These are phyloP conservation scores for Rhodotorula sp. DNA, from an alignment of 1,284 basidiomycete species.

Conservation along the genomic window DNA sequence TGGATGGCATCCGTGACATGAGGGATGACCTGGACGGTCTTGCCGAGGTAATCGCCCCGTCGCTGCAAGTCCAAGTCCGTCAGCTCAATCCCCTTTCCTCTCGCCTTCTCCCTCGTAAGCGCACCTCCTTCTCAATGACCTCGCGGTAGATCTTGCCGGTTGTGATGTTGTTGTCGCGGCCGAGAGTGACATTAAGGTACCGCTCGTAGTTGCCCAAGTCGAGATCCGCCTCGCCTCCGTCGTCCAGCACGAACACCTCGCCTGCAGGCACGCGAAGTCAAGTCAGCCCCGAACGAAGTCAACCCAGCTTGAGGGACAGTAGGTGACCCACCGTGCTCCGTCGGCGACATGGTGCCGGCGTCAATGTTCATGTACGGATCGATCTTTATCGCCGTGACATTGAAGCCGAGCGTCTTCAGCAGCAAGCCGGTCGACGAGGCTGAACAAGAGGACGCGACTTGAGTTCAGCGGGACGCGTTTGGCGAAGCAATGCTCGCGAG, in stretches of 20 bases:
- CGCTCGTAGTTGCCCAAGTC: slow-evolving; percentile 99
- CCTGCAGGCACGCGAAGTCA: slow-evolving; percentile 55
- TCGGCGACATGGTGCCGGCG: slow-evolving; percentile 98
- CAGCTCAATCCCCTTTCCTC: not conserved
- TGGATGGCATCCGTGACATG: slow-evolving; percentile 97
- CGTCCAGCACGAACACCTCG: slow-evolving; percentile 97
- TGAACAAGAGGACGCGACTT: slow-evolving; percentile 11
- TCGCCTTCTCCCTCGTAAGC: slow-evolving; percentile 39
- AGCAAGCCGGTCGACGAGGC: slow-evolving; percentile 96
- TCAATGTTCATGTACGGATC: slow-evolving; percentile 99
- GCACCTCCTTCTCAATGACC: slow-evolving; percentile 95
- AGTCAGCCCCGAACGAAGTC: not conserved
- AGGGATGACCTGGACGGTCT: slow-evolving; percentile 96
- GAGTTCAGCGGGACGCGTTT: not conserved
- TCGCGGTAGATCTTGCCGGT: slow-evolving; percentile 97
- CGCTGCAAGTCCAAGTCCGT: slow-evolving; percentile 55
- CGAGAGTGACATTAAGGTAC: slow-evolving; percentile 91
- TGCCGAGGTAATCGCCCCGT: slow-evolving; percentile 94
- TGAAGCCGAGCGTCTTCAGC: slow-evolving; percentile 90
- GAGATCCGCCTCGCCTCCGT: slow-evolving; percentile 96
- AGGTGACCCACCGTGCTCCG: slow-evolving; percentile 78
- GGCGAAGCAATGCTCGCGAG: not conserved
- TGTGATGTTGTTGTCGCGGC: slow-evolving; percentile 95
- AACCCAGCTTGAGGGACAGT: not conserved
- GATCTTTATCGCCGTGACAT: slow-evolving; percentile 98